A percentile compares a stretch with the other conserved stretches of the same genome.
These are phyloP conservation scores for Puccinellia tenuiflora DNA, from an alignment of 176 grass and related monocot species.

Conservation along the genomic window DNA sequence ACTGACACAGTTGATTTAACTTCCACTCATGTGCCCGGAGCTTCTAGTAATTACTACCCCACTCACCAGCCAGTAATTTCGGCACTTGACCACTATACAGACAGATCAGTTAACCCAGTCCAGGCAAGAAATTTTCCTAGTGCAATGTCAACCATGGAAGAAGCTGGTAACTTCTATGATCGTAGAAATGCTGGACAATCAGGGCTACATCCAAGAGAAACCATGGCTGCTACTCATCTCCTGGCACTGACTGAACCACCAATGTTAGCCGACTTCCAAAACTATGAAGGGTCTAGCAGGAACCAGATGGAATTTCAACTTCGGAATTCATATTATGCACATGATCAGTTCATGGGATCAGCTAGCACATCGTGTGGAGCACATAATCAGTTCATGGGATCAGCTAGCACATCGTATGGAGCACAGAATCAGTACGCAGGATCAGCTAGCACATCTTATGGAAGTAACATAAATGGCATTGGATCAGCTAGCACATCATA, in stretches of 20 bases:
- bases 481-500: conserved; percentile 17
- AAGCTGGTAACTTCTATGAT: conserved; percentile 25
- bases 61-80: conserved; percentile 16
- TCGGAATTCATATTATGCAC: neutral
- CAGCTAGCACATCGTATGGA: conserved; percentile 3
- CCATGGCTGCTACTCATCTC: conserved; percentile 51
- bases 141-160: conserved; percentile 25
- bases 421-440: neutral
- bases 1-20: conserved; percentile 7
- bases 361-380: conserved; percentile 5
- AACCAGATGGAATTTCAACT: conserved; percentile 25
- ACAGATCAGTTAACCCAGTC: conserved; percentile 11
- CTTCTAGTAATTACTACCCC: conserved; percentile 20
- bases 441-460: neutral
- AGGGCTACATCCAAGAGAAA: conserved; percentile 38
- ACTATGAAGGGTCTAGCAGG: conserved; percentile 24
- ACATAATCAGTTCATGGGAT: neutral
- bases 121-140: conserved; percentile 18
- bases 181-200: conserved; percentile 17
- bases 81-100: neutral
- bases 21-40: conserved; percentile 23
- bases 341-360: conserved; percentile 30
- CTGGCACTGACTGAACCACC: conserved; percentile 56
- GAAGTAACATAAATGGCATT: conserved; percentile 4
- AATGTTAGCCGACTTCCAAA: conserved; percentile 13